A percentile compares a stretch with the other conserved stretches of the same genome.
phyloP scores from a whole-genome alignment of 306 rosid genomes.

The Neltuma alba region DNA sequence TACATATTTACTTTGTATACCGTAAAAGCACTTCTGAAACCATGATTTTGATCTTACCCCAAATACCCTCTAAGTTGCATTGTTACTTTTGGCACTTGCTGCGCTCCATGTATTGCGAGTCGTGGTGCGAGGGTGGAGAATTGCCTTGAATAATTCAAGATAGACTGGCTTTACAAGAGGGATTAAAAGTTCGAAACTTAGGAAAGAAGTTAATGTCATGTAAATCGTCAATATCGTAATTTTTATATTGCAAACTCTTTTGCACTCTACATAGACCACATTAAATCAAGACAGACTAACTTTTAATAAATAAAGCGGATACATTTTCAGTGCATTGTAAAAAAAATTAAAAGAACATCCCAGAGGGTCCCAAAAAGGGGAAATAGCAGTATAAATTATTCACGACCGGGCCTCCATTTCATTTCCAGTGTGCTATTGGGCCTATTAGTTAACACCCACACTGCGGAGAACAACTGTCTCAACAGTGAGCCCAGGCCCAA shows the following conservation, averaged over 20 bases:
- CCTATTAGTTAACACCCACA: slow-evolving; percentile 20
- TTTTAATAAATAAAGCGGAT: not conserved
- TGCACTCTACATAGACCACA: not conserved
- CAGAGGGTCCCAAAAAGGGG: not conserved
- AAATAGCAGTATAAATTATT: not conserved
- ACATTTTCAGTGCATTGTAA: not conserved
- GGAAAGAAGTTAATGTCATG: not conserved
- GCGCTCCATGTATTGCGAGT: too few species aligned
- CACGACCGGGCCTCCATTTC: not conserved
- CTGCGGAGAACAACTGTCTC: slow-evolving; percentile 64
- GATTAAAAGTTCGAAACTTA: too few species aligned
- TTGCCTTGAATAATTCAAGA: too few species aligned
- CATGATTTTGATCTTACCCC: too few species aligned
- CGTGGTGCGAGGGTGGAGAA: too few species aligned
- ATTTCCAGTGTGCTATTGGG: not conserved
- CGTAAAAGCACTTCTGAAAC: too few species aligned
- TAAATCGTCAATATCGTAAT: not conserved
- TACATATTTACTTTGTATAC: too few species aligned
- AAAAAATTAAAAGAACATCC: not conserved
- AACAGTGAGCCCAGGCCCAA: slow-evolving; percentile 70
- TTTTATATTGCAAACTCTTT: not conserved
- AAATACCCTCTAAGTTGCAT: too few species aligned
- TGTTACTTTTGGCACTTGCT: too few species aligned
- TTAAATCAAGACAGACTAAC: not conserved
- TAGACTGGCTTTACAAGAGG: too few species aligned